These are phyloP conservation scores for Tetragonia tetragonoides DNA, from an alignment of 148 eudicot species.

Conservation along the genomic window DNA sequence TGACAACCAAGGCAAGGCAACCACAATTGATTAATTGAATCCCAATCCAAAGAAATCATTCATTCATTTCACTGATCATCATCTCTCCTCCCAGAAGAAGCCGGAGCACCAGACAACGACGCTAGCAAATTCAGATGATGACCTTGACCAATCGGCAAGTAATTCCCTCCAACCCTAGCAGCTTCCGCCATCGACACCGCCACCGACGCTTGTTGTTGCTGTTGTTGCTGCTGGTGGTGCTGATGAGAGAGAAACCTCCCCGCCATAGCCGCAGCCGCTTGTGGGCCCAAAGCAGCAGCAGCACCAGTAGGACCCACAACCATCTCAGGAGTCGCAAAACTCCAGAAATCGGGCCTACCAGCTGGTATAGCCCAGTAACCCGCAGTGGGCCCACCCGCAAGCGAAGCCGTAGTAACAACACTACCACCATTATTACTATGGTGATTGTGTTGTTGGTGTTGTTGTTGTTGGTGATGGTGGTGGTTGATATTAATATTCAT, in stretches of 20 bases:
- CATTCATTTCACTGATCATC: slow-evolving; percentile 34
- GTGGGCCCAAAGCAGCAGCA: slow-evolving; percentile 25
- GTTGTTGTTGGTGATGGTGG: no score
- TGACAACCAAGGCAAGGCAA: no score
- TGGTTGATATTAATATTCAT: no score
- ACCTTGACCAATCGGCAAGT: slow-evolving; percentile 57
- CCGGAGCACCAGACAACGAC: slow-evolving; percentile 63
- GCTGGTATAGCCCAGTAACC: slow-evolving; percentile 79
- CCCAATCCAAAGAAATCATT: no score
- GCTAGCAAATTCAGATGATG: slow-evolving; percentile 78
- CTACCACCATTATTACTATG: no score
- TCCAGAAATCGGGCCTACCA: slow-evolving; percentile 70
- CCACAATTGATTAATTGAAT: no score
- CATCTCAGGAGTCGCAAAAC: slow-evolving; percentile 78
- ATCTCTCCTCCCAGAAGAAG: slow-evolving; percentile 43
- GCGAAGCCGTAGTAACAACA: slow-evolving; percentile 25
- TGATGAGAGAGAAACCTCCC: slow-evolving; percentile 46
- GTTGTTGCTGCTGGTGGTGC: slow-evolving; percentile 6
- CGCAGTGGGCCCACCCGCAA: slow-evolving; percentile 25
- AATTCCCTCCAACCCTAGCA: slow-evolving; percentile 72
- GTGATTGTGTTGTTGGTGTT: no score
- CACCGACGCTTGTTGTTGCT: slow-evolving; percentile 1
- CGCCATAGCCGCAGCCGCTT: slow-evolving; percentile 30
- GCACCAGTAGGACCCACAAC: slow-evolving; percentile 39
- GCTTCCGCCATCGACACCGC: slow-evolving; percentile 45